A percentile compares a stretch with the other conserved stretches of the same genome.
Evolutionary conservation across 257 asterid genomes (phyloP).

Genomic region (Solanum chmielewskii): DNA sequence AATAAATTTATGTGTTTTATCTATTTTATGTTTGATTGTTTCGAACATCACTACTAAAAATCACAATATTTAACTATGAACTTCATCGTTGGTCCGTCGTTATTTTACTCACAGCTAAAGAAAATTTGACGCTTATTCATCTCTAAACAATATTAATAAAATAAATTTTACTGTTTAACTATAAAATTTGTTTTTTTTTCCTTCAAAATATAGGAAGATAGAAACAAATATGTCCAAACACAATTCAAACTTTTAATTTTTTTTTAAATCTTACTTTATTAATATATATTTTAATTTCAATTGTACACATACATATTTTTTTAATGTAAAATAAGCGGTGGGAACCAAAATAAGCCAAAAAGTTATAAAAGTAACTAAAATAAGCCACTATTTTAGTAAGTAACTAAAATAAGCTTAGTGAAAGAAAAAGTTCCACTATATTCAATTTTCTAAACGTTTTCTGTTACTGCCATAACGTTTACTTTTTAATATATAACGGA

Average conservation of each 20-base stretch:
- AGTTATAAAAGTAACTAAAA: too few species aligned
- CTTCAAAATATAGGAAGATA: not conserved
- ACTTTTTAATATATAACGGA: too few species aligned
- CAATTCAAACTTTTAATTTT: not conserved
- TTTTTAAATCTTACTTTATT: not conserved
- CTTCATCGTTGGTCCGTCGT: accelerated
- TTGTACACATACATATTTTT: not conserved
- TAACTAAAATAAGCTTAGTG: too few species aligned
- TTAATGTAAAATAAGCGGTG: not conserved
- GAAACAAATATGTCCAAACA: not conserved
- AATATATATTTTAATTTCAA: not conserved
- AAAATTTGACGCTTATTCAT: too few species aligned
- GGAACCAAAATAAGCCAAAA: too few species aligned
- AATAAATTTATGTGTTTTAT: not conserved
- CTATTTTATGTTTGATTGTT: not conserved
- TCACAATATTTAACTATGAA: too few species aligned
- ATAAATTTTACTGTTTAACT: too few species aligned
- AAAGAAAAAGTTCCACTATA: too few species aligned
- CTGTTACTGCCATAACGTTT: too few species aligned
- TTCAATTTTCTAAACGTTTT: too few species aligned
- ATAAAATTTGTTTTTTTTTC: too few species aligned
- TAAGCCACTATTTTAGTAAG: too few species aligned
- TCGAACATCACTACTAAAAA: not conserved
- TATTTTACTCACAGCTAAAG: not conserved
- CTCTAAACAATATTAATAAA: not conserved